phyloP scores from a whole-genome alignment of 2,329 filamentous ascomycete genomes.

The Arthrinium phaeospermum region DNA sequence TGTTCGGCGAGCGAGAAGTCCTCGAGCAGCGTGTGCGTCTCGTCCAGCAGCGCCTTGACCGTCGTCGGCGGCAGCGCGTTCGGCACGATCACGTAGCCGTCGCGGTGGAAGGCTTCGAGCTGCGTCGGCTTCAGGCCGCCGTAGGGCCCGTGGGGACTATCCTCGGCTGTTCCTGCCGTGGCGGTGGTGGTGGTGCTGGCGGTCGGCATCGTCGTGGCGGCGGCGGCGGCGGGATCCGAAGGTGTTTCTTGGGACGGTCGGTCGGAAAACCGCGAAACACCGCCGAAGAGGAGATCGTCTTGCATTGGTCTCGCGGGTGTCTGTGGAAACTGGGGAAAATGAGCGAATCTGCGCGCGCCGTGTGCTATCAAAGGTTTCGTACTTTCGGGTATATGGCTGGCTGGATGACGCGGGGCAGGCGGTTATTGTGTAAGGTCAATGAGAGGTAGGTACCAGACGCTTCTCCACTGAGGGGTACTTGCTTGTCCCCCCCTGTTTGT shows the following conservation, averaged over 20 bases:
- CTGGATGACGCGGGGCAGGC: constrained; percentile 3
- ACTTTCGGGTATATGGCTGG: background rate
- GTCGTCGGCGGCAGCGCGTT: constrained; percentile 72
- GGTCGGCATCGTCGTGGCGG: too few relatives aligned
- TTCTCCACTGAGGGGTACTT: constrained; percentile 19
- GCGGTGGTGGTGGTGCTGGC: background rate
- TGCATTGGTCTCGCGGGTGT: background rate
- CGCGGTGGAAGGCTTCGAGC: constrained; percentile 72
- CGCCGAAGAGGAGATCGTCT: constrained; percentile 9
- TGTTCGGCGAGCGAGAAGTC: constrained; percentile 81
- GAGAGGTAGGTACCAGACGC: background rate
- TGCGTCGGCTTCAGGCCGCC: constrained; percentile 74
- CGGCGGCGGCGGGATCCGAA: background rate
- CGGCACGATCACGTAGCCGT: constrained; percentile 91
- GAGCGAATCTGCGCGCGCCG: background rate
- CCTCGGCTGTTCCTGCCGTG: constrained; percentile 9
- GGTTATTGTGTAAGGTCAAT: background rate
- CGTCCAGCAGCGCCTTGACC: constrained; percentile 70
- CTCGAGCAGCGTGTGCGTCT: constrained; percentile 76
- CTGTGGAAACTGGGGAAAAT: background rate
- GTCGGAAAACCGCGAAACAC: constrained; percentile 15
- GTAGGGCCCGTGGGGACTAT: constrained; percentile 29
- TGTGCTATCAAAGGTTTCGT: background rate
- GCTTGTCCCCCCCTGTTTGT: background rate
- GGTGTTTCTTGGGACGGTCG: background rate